Evolutionary conservation across 495 filamentous ascomycete species (phyloP), one percentile per base, ranked within the genome.

Genomic region (Poronia punctata): DNA sequence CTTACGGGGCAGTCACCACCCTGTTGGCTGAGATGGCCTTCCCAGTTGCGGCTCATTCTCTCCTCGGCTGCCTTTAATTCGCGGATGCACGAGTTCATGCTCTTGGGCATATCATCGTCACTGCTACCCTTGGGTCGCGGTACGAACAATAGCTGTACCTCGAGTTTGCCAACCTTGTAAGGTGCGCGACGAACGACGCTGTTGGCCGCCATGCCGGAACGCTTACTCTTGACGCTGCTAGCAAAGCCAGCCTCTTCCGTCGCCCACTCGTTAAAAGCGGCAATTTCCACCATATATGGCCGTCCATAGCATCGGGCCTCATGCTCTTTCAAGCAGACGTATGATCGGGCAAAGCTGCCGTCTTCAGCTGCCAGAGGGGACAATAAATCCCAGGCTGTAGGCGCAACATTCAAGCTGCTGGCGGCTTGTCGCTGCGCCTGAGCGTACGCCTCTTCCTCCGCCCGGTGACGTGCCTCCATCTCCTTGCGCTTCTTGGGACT

Each of bases 251-350:
- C 75, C 34, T 90, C 83, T 51, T 98, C 92, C 11, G 82, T 78
- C 8, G 92, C 93, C 92, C 92, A 98, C 64, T 98, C 93, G 54
- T 98, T 98, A 69, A 94, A 98, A 57, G 86, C 88, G 12, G 88
- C 82, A 34, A 96, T 75, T 47, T 95, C 88, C 27, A 87, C 86
- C 36, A 76, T 82, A 48, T 92, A 83, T 15, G 86, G 85, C 25
- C 88, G 80, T 12, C 92, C 92, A 52, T 82, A 97, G 42, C 87
- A 88, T 26, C 77, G 71, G 14, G 79, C 60, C 57, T 97, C 92
- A 56, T 96, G 88, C 53, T 95, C 86, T 62, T 88, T 92, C 28
- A 98, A 76, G 45, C 84, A 85, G 8, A 97, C 80, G 49, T 97
- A 97, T 7, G 92, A 80, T 33, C 93, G 82, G 34, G 79, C 92